Evolutionary conservation across 805 yeast genomes (phyloP), one percentile per base, ranked within the genome.

Genomic region (Saccharomycopsis fodiens): DNA sequence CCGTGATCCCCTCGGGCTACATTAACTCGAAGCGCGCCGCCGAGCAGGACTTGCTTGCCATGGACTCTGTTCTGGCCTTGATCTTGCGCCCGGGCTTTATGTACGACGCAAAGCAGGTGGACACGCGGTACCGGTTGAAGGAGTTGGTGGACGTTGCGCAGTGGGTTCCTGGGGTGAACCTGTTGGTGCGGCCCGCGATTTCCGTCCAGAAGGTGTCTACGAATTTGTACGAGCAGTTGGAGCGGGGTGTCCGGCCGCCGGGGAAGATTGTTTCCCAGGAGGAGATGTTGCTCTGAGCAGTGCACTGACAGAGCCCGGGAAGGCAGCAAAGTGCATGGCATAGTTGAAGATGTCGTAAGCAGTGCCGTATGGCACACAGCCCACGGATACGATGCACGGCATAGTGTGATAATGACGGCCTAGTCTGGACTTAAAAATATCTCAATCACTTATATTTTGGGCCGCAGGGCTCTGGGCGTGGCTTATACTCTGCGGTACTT

Each of bases 1-100:
- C 89, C 0, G 62, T 81, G 19, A 64, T 84, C 4, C 91, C 93
- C 1, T 56, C 64, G 0, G 88, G 82, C 1, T 88, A 88, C 60
- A 76, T 88, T 30, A 68, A 71, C 7, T 78, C 93, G 19, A 88
- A 88, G 56, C 66, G 96, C 54, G 78, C 71, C 48, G 91, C 96
- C 0, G 97, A 88, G 59, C 60, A 61, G 20, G 81, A 76, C 53
- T 60, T 78, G 17, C 43, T 60, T 45, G 59, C 68, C 22, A 64
- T 74, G 17, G 64, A 67, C n/a, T 58, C 61, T 2, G 59, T 59
- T 1, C 31, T 20, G 21, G 30, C 39, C n/a, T 76, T 88, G 1
- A 59, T 83, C 13, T 51, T 85, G 62, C 70, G 96, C 50, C 96
- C 96, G 0, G 94, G 94, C 0, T 77, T 87, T 54, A 79, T 88